Evolutionary conservation across 176 grass and related monocot species (phyloP), one percentile per base, ranked within the genome.

Genomic region (Tillandsia fasciculata): DNA sequence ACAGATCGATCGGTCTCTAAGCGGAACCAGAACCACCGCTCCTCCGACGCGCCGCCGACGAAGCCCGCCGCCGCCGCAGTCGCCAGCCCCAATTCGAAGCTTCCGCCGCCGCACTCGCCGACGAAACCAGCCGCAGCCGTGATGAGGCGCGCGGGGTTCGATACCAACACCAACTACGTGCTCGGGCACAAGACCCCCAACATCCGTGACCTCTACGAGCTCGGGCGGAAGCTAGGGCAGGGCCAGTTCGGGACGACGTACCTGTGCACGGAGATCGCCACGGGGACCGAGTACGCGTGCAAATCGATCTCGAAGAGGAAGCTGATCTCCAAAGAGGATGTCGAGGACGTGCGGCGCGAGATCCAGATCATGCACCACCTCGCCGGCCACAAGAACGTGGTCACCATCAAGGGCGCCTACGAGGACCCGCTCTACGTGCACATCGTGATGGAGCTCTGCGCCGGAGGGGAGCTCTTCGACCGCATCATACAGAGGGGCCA

Each of bases 301-400:
- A 99, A 99, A 71, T 88, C 90, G 50, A 99, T 99, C 67, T 74
- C 95, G 51, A 99, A 99, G 84, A 84, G 95, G 68, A 99, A 99
- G 84, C 90, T 99, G 78, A 93, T 99, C 78, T 77, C 90, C 20
- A 80, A 9, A 70, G 95, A 99, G 82, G 95, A 99, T 65, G 14
- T 99, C 24, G 90, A 99, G 24, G 95, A 99, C 74, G 95, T 99
- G 65, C 84, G 95, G n/a, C 84, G 95, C 61, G 95, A 99, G 95
- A 99, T 99, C 87, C 95, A 99, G 85, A 99, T 99, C 82, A 90
- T 99, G 87, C 95, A 99, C 75, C 95, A 99, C 82, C 87, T 99
- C 49, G 80, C 95, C 0, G 95, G 90, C 0, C 90, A 93, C 77
- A 78, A 4, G 2, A 99, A 99, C 81, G 82, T 99, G 48, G 95